Percentiles rank a stretch among this genome's conserved stretches.
Conservation (phyloP, 306 rosid genomes). For the Sophora flavescens region DNA sequence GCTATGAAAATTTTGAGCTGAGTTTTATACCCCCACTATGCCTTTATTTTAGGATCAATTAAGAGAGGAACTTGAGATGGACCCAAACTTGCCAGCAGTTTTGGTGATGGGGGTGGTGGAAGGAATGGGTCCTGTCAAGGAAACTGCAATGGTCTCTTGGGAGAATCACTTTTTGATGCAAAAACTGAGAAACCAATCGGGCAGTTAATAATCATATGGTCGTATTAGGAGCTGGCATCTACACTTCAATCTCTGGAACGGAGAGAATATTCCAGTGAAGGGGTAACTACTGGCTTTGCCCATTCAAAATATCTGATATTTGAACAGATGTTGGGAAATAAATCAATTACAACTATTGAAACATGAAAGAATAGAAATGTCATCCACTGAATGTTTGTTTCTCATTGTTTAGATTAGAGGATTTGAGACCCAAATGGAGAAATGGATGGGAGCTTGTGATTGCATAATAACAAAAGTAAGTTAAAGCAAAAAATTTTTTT, state of each 20-base stretch:
- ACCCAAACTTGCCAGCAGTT: slow-evolving; percentile 85
- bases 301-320: slow-evolving; percentile 7
- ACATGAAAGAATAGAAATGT: slow-evolving; percentile 17
- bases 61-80: slow-evolving; percentile 88
- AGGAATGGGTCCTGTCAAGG: slow-evolving; percentile 99
- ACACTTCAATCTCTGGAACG: slow-evolving; percentile 70
- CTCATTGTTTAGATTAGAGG: slow-evolving; percentile 75
- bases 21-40: not conserved
- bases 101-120: slow-evolving; percentile 98
- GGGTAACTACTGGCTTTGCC: slow-evolving; percentile 55
- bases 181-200: slow-evolving; percentile 75
- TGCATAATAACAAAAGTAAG: slow-evolving; percentile 96
- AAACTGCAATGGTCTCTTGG: slow-evolving; percentile 96
- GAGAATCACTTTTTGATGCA: slow-evolving; percentile 72
- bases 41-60: slow-evolving; percentile 67
- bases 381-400: slow-evolving; percentile 35
- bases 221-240: slow-evolving; percentile 71
- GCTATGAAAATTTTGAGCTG: slow-evolving; percentile 24
- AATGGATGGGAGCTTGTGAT: slow-evolving; percentile 99
- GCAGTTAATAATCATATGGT: slow-evolving; percentile 83
- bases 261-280: slow-evolving; percentile 83
- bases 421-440: slow-evolving; percentile 88
- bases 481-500: not conserved
- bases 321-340: not conserved
- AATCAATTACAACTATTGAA: too few relatives aligned